Base-by-base conservation (phyloP, 331 rosid species). In the Pyrus hybrid region DNA sequence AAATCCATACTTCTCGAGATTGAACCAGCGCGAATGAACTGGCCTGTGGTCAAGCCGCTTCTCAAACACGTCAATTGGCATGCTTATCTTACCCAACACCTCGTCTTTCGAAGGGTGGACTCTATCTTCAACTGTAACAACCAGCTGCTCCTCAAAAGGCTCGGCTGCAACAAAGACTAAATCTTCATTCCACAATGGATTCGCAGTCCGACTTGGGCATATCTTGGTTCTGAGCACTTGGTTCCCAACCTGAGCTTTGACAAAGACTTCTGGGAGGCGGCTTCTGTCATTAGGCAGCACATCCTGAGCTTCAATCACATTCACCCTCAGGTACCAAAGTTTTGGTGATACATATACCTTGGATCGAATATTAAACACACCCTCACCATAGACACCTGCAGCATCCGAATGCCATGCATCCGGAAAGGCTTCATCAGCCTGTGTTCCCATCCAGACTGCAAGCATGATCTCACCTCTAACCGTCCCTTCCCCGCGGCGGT, bases 391-490 rank as follows among this genome's bases (percentile, higher is more conserved):
- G 11, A 81, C 98, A 8, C 90, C 72, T 32, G 96, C 97, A 21
- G 96, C 91, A 76, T 94, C 97, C 10, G 97, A 85, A 79, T 91
- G 94, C 96, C 96, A 94, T 29, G 98, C 91, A 67, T 94, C 95
- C 22, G 97, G 83, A 71, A 93, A 93, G 28, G 97, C 96, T 80
- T 91, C 98, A 35, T 93, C 98, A 45, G 97, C 97, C 65, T 93
- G 98, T 58, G 97, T 93, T 65, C 98, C 98, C 93, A 91, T 91
- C 98, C 98, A 93, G 1, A 91, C 96, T 37, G 95, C 96, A 45
- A 94, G 82, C 98, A 94, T 94, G 73, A 94, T 81, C 32, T 94
- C 96, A 13, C 98, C 98, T 45, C 87, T 70, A 5, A 91, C 89
- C 63, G 76, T 91, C 32, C 94, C 96, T 2, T 83, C 93, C 51